Evolutionary conservation across 352 stramenopile species (phyloP), one percentile per base, ranked within the genome.

Genomic region (Globisporangium canariense): DNA sequence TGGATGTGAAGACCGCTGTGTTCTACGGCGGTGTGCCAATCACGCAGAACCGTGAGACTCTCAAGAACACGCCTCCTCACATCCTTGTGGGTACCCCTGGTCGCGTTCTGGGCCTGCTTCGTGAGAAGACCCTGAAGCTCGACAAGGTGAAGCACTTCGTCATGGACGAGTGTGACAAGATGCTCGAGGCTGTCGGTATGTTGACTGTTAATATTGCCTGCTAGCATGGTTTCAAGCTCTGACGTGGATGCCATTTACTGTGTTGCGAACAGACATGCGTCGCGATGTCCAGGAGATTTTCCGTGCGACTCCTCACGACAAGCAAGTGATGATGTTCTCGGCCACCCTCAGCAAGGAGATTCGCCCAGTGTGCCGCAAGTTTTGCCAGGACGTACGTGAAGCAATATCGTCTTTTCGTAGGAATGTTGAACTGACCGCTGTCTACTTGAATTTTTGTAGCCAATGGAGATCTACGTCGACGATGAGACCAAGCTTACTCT

Each of bases 111-210:
- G 85, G 84, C 66, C 70, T 97, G 66, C 72, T 96, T 57, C 84
- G 86, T 57, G 96, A 98, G 73, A 99, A 99, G 82, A 96, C 88
- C 54, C 78, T 99, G 62, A 98, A 99, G 78, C 80, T 99, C 28
- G 95, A 98, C 86, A 97, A 99, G 74, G 90, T 99, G 66, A 99
- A 99, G 81, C 96, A 99, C 82, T 99, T 99, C 76, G 97, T 99
- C 43, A 94, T 99, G 78, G 98, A 99, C 76, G 98, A 99, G 81
- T 99, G 97, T 83, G 98, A 99, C 89, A 98, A 98, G 75, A 98
- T 99, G 67, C 89, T 99, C 54, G 97, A 99, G 66, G 96, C 94
- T 28, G 91, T 99, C 62, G 88, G 86, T 96, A 75, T 52, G 85
- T 79, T 8, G 65, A 3, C 11, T 18, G 20, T 18, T 70, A 25